Conservation (phyloP, 768 basidiomycete genomes). For the Lactifluus volemus region DNA sequence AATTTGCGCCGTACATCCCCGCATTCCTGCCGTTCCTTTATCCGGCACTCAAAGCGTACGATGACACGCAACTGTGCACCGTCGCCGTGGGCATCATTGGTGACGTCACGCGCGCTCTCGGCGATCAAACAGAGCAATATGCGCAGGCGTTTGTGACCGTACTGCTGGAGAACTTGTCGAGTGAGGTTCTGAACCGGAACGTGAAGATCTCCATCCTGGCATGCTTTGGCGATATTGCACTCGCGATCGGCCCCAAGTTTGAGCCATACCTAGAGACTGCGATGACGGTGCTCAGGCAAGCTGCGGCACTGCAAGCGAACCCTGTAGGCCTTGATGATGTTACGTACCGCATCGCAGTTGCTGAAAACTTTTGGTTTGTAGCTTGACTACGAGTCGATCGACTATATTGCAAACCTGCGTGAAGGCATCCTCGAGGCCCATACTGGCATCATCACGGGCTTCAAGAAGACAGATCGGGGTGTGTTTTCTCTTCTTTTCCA, state of each 20-base stretch:
- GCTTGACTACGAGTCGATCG: conserved; percentile 85
- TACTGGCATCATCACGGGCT: conserved; percentile 84
- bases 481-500: neutral
- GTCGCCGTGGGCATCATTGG: conserved; percentile 95
- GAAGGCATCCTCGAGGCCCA: conserved; percentile 97
- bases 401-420: conserved; percentile 82
- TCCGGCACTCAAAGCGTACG: conserved; percentile 83
- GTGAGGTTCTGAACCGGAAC: conserved; percentile 80
- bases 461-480: conserved; percentile 83
- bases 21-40: conserved; percentile 83
- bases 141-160: conserved; percentile 87
- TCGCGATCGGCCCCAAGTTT: conserved; percentile 81
- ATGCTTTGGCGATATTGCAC: conserved; percentile 93
- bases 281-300: conserved; percentile 86
- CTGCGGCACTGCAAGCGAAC: conserved; percentile 79
- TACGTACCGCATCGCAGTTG: neutral
- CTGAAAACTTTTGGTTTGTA: conserved; percentile 22
- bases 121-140: conserved; percentile 76
- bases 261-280: conserved; percentile 86
- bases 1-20: conserved; percentile 75
- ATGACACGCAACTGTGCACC: conserved; percentile 92
- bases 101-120: conserved; percentile 91
- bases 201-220: conserved; percentile 96
- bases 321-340: conserved; percentile 44
- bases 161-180: conserved; percentile 84